Base-by-base conservation (phyloP, 2,329 filamentous ascomycete species). In the Fusarium bulbicola region DNA sequence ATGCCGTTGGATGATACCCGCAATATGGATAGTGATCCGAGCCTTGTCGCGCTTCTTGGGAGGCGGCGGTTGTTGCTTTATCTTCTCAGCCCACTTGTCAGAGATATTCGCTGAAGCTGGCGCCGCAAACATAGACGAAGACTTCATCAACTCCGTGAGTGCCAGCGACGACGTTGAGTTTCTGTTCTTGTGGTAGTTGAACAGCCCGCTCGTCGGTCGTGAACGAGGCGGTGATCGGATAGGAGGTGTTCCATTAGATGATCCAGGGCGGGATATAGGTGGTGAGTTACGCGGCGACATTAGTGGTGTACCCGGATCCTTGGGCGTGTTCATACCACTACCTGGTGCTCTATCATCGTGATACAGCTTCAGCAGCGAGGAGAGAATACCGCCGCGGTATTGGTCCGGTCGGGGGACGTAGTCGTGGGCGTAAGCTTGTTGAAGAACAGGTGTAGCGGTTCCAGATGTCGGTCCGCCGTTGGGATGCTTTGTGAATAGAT, bases 1-100 rank as follows among this genome's bases (percentile, higher is more conserved):
- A 76, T 97, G 95, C 6, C 95, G 89, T 40, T 91, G 91, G 26
- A 97, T 87, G 21, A 93, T 95, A 69, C 89, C 86, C 10, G 89
- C 89, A 67, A 92, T 91, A 74, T 90, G 88, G 15, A 88, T 82
- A 1, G 87, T 90, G 74, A 90, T 89, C 30, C 83, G 77, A 28
- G 78, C 75, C 67, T 82, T 78, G 28, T 83, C 82, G 20, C 74
- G 73, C 70, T 82, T 84, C 75, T 83, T 84, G 4, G 80, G 72
- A 37, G 68, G 80, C 56, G 77, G 80, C 63, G 76, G 79, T 68
- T 76, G 79, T 9, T 78, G 79, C 76, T 82, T 85, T 64, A 85
- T 79, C 67, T 85, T 85, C 45, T 86, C 84, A 3, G 81, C 80
- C 69, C 85, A 82, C 7, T 82, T 81, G 16, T 85, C 84, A 34